Percentiles rank a stretch among this genome's conserved stretches.
Conservation (phyloP, 1,284 basidiomycete genomes). For the Coniferiporia sulphurascens region DNA sequence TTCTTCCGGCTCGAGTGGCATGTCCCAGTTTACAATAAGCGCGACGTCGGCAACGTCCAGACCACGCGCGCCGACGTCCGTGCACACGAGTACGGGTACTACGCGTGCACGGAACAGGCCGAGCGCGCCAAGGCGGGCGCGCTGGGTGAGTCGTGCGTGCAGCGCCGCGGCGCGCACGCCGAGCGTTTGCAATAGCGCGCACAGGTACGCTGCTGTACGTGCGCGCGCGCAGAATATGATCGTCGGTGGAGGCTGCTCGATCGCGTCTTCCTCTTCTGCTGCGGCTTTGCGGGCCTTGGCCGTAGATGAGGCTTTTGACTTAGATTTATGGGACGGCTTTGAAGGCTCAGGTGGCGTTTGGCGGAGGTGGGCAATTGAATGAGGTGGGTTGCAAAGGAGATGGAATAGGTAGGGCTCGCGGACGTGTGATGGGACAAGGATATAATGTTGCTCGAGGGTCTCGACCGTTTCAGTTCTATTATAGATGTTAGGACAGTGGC, state of each 20-base stretch:
- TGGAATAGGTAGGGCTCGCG: conserved; percentile 92
- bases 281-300: conserved; percentile 24
- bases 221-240: conserved; percentile 94
- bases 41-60: conserved; percentile 95
- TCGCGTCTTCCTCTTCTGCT: conserved; percentile 41
- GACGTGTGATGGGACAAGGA: conserved; percentile 93
- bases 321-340: conserved; percentile 32
- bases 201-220: conserved; percentile 87
- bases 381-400: conserved; percentile 84
- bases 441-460: conserved; percentile 82
- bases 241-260: conserved; percentile 77
- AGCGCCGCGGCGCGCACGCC: conserved; percentile 84
- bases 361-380: conserved; percentile 65
- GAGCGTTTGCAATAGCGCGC: conserved; percentile 73
- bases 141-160: conserved; percentile 91
- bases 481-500: not conserved
- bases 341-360: conserved; percentile 50
- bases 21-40: conserved; percentile 95
- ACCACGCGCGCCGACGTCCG: conserved; percentile 92
- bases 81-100: conserved; percentile 89
- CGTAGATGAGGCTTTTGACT: conserved; percentile 18
- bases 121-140: conserved; percentile 80
- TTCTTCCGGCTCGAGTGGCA: conserved; percentile 74
- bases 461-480: conserved; percentile 80
- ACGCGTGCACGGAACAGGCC: conserved; percentile 85